A percentile compares a stretch with the other conserved stretches of the same genome.
Conservation (phyloP, 2,329 filamentous ascomycete species). For the Periconia macrospinosa region DNA sequence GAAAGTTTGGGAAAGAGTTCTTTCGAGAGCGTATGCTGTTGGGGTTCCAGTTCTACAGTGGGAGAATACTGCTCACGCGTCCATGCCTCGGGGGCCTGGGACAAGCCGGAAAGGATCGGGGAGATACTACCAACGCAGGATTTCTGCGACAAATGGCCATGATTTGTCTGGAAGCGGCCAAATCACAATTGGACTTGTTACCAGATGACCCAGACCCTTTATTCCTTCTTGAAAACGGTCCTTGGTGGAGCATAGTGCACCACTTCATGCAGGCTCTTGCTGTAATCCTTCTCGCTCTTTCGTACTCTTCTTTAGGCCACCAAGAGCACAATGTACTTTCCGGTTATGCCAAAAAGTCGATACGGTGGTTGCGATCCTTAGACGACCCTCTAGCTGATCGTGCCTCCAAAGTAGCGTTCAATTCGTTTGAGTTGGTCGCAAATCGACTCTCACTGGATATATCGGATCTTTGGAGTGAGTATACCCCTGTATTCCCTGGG, state of each 20-base stretch:
- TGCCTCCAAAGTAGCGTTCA: constrained; percentile 23
- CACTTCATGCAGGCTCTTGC: constrained; percentile 45
- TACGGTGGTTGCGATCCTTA: constrained; percentile 40
- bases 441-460: constrained; percentile 16
- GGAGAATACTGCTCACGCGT: constrained; percentile 45
- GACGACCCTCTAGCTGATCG: constrained; percentile 29
- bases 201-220: constrained; percentile 35
- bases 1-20: constrained; percentile 2
- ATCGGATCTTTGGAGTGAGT: constrained; percentile 13
- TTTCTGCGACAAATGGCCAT: constrained; percentile 37
- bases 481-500: neutral
- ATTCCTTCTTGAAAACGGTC: constrained; percentile 35
- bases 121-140: constrained; percentile 20
- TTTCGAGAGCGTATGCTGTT: constrained; percentile 35
- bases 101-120: constrained; percentile 16
- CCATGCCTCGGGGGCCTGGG: constrained; percentile 40
- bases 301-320: constrained; percentile 24
- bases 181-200: constrained; percentile 35
- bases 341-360: constrained; percentile 29
- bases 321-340: constrained; percentile 22
- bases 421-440: constrained; percentile 20
- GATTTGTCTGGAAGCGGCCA: constrained; percentile 43
- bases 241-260: constrained; percentile 48
- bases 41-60: constrained; percentile 38
- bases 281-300: constrained; percentile 43